Conservation (phyloP, 345 rosid species). For the Alliaria petiolata region DNA sequence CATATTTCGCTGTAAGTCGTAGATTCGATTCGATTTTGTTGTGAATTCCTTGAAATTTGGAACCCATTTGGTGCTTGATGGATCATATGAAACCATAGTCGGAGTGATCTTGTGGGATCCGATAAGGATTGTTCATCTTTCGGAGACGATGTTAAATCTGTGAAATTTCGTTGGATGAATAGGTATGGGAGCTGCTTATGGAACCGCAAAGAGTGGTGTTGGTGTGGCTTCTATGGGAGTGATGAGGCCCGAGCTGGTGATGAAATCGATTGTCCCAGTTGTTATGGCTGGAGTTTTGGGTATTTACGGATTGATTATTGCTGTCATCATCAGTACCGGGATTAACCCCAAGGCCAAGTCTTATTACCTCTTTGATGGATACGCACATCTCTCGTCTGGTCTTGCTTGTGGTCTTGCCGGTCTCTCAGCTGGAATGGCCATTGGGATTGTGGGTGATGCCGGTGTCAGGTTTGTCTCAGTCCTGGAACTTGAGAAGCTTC, state of each 20-base stretch:
- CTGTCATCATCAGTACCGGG: conserved; percentile 42
- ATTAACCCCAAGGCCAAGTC: conserved; percentile 42
- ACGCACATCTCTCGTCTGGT: conserved; percentile 38
- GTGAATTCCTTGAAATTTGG: background rate
- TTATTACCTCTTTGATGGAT: conserved; percentile 40
- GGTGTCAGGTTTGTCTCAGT: conserved; percentile 37
- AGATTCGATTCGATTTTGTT: background rate
- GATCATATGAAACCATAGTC: background rate
- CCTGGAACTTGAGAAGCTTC: background rate
- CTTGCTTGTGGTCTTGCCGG: conserved; percentile 42
- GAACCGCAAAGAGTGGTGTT: conserved; percentile 40
- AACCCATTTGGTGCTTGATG: background rate
- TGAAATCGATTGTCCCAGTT: conserved; percentile 38
- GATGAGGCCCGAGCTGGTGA: conserved; percentile 39
- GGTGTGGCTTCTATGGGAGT: conserved; percentile 43
- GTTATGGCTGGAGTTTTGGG: conserved; percentile 45
- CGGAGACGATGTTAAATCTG: background rate
- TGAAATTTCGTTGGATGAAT: background rate
- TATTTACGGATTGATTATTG: conserved; percentile 37
- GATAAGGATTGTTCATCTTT: background rate
- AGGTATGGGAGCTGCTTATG: conserved; percentile 43
- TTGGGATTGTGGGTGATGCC: conserved; percentile 38
- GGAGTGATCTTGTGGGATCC: background rate
- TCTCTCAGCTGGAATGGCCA: conserved; percentile 42
- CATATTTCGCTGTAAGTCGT: background rate